A percentile compares a stretch with the other conserved stretches of the same genome.
These are phyloP conservation scores for Boletus subparvulus DNA, from an alignment of 768 basidiomycete genomes.

Conservation along the genomic window DNA sequence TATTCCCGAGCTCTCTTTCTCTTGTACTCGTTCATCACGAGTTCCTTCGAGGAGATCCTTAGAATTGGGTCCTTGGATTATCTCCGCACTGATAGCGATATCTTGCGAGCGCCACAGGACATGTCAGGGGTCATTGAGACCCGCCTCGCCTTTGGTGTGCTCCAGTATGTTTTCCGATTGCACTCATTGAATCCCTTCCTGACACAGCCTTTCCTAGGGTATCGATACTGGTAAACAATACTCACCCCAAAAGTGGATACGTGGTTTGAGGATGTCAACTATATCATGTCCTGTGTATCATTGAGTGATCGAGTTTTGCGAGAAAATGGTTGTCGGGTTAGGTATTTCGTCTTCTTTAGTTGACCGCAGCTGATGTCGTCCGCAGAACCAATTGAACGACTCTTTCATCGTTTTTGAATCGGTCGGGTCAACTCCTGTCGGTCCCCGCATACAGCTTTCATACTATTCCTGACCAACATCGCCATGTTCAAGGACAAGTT, in stretches of 20 bases:
- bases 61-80: conserved; percentile 1
- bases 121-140: not conserved
- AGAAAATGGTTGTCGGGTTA: not conserved
- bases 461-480: not conserved
- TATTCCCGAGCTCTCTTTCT: not conserved
- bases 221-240: not conserved
- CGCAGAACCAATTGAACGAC: not conserved
- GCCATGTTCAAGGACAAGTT: conserved; percentile 1
- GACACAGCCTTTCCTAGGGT: not conserved
- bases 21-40: not conserved
- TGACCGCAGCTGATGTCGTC: not conserved
- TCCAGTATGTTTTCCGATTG: not conserved
- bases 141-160: not conserved
- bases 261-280: not conserved
- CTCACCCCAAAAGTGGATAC: not conserved
- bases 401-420: not conserved
- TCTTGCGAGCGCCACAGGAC: not conserved
- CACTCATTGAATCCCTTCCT: too few relatives aligned
- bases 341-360: not conserved
- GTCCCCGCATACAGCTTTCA: not conserved
- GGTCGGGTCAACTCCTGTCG: not conserved
- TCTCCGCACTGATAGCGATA: not conserved
- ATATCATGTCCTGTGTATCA: not conserved
- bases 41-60: conserved; percentile 1
- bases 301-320: not conserved